Percentiles rank a stretch among this genome's conserved stretches.
Conservation (phyloP, 225 moss, liverwort and hornwort genomes). For the Asterella californica region DNA sequence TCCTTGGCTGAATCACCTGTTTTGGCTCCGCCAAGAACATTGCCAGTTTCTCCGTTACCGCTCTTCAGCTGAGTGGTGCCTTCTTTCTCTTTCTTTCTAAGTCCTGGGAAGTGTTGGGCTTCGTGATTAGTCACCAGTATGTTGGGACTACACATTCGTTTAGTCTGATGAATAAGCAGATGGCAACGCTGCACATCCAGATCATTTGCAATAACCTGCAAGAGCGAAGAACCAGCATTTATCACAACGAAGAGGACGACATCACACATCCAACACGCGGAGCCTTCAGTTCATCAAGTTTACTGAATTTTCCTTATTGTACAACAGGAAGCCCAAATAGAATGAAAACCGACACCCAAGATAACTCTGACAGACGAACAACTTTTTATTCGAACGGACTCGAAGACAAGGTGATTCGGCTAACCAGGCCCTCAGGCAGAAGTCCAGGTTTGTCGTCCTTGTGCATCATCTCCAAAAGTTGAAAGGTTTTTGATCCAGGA, state of each 20-base stretch:
- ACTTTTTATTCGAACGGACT: too few relatives aligned
- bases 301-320: too few relatives aligned
- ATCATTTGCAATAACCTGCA: slow-evolving; percentile 85
- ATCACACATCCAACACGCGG: not conserved
- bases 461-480: slow-evolving; percentile 91
- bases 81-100: slow-evolving; percentile 52
- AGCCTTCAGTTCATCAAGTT: not conserved
- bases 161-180: slow-evolving; percentile 88
- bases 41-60: slow-evolving; percentile 20
- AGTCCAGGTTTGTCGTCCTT: slow-evolving; percentile 63
- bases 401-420: slow-evolving; percentile 1
- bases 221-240: not conserved
- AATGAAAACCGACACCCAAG: too few relatives aligned
- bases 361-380: not conserved
- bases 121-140: slow-evolving; percentile 93
- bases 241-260: not conserved
- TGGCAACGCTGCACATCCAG: slow-evolving; percentile 90
- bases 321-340: not conserved
- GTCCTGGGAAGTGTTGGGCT: slow-evolving; percentile 84
- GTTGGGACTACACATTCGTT: slow-evolving; percentile 95
- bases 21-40: slow-evolving; percentile 7
- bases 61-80: slow-evolving; percentile 20
- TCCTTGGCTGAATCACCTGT: slow-evolving; percentile 39
- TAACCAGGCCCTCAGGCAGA: slow-evolving; percentile 75
- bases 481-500: slow-evolving; percentile 93